Evolutionary conservation across 2,329 filamentous ascomycete genomes (phyloP), one percentile per base, ranked within the genome.

Genomic region (Spiromastix sp.): DNA sequence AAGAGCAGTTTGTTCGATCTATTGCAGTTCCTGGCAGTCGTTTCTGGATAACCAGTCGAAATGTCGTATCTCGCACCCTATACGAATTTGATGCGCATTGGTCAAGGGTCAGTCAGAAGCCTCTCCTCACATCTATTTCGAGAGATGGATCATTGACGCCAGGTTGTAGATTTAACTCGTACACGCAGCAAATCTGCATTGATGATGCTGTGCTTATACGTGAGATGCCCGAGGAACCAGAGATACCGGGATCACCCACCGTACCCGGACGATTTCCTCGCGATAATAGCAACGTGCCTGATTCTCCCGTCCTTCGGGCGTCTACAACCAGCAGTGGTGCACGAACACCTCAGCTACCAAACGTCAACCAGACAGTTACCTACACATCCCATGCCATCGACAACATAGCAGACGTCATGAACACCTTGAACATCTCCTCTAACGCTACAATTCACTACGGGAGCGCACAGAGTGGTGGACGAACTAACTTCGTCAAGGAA

Each of bases 131-230:
- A 24, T 25, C 25, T 6, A 4, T 6, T 17, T 8, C 29, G 29
- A 17, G 10, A 9, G 22, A 19, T 20, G 29, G 9, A 36, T 18
- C 22, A 11, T 15, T 28, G 16, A 11, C 13, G 5, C 18, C 20
- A 36, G 25, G 27, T 60, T 60, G 45, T 61, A 61, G 34, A 20
- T 60, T 60, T 45, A 61, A 61, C 27, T 60, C 58, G 11, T 61
- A 59, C 32, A 61, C 57, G 3, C 57, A 60, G 36, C 56, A 60
- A 39, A 57, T 58, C 28, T 54, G 57, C 16, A 48, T 61, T 15
- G 56, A 61, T 22, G 49, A 54, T 34, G 58, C 58, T 4, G 56
- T 61, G 5, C 37, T 48, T 9, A 45, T 60, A 35, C 48, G 46
- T 30, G 20, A 21, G 10, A 17, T 15, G 12, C 15, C 30, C 17